Percentiles rank a stretch among this genome's conserved stretches.
phyloP scores from a whole-genome alignment of 2,329 filamentous ascomycete species.

The Fusarium mexicanum region DNA sequence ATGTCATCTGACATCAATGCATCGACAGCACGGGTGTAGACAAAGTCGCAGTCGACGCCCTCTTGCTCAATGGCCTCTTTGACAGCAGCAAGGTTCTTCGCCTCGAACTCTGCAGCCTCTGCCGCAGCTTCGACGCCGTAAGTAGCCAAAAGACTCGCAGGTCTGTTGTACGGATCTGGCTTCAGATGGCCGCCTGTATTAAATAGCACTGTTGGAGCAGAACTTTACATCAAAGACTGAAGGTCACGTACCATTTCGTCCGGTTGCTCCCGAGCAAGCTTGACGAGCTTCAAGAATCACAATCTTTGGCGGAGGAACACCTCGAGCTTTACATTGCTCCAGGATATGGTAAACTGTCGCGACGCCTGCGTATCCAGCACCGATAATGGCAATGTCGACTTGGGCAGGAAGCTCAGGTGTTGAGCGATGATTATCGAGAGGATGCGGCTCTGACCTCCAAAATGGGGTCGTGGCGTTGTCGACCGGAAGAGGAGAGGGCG shows the following conservation, averaged over 20 bases:
- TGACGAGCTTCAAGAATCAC: constrained; percentile 4
- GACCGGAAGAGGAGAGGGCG: neutral
- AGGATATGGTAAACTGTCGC: neutral
- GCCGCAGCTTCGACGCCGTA: neutral
- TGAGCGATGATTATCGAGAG: neutral
- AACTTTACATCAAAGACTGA: fast-evolving
- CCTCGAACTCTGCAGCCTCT: neutral
- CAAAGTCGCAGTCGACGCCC: neutral
- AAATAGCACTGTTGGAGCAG: no score
- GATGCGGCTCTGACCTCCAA: neutral
- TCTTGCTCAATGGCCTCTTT: neutral
- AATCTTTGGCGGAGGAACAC: neutral
- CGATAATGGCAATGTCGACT: neutral
- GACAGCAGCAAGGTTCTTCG: neutral
- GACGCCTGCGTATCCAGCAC: neutral
- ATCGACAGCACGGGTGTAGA: neutral
- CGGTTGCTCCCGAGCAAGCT: neutral
- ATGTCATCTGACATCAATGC: neutral
- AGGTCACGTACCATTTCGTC: neutral
- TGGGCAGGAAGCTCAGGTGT: neutral
- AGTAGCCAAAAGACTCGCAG: neutral
- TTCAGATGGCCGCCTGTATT: neutral
- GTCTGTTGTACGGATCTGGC: neutral
- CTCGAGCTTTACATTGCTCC: neutral
- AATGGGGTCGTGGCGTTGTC: neutral